phyloP scores from a whole-genome alignment of 2,329 filamentous ascomycete genomes.

The Massarina eburnea region DNA sequence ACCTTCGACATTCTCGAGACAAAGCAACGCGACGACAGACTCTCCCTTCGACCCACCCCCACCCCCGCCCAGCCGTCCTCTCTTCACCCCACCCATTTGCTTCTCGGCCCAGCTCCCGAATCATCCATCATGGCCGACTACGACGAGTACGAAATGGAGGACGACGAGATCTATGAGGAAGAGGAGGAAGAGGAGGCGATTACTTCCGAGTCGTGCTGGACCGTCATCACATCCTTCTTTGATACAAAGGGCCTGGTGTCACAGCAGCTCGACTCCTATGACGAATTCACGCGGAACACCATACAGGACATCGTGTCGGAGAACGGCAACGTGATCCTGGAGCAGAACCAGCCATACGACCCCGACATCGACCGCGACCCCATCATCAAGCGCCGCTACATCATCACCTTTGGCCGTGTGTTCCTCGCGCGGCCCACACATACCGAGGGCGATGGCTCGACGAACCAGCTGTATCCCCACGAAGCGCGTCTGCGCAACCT shows the following conservation, averaged over 20 bases:
- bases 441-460: slow-evolving; percentile 88
- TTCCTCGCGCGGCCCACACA: slow-evolving; percentile 87
- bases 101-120: background rate
- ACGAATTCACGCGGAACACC: slow-evolving; percentile 92
- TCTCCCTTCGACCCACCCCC: slow-evolving; percentile 54
- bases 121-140: slow-evolving; percentile 55
- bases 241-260: slow-evolving; percentile 93
- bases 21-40: background rate
- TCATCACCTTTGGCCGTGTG: slow-evolving; percentile 90
- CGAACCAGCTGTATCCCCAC: slow-evolving; percentile 84
- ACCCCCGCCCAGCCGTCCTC: slow-evolving; percentile 35
- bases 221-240: slow-evolving; percentile 96
- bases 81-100: slow-evolving; percentile 37
- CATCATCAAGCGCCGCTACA: slow-evolving; percentile 86
- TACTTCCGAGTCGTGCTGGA: slow-evolving; percentile 97
- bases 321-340: slow-evolving; percentile 87
- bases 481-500: slow-evolving; percentile 94
- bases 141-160: slow-evolving; percentile 66
- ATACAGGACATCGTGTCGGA: slow-evolving; percentile 95
- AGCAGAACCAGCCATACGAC: slow-evolving; percentile 81
- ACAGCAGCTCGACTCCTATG: slow-evolving; percentile 97
- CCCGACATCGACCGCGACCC: slow-evolving; percentile 68
- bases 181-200: slow-evolving; percentile 66
- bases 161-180: slow-evolving; percentile 60
- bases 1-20: slow-evolving; percentile 1